Evolutionary conservation across 805 yeast genomes (phyloP), one percentile per base, ranked within the genome.

Genomic region (Wilhelminamyces savonicus): DNA sequence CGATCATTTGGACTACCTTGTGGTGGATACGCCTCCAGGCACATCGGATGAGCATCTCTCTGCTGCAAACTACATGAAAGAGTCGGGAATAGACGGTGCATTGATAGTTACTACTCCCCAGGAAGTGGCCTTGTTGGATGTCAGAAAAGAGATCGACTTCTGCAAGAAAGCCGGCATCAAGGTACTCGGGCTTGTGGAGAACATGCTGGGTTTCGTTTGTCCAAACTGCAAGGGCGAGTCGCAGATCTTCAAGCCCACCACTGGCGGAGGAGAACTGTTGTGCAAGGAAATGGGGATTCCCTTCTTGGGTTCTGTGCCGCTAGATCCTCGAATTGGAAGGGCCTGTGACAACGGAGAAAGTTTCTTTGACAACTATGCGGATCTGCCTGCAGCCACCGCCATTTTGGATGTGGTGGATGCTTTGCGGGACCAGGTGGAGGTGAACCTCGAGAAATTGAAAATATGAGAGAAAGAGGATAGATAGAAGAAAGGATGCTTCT

Each of bases 171-270:
- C 97, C 2, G 79, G 78, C 2, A 87, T 92, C 37, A 79, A 71
- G 36, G 72, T 92, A 3, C 55, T 92, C 25, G 99, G 99, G 0
- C 57, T 92, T 10, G 97, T 92, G 13, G 99, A 92, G 53, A 92
- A 92, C 54, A 92, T 92, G 99, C 76, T 95, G 7, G 99, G 98
- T 3, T 92, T 92, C 60, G 97, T 92, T 11, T 92, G 99, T 54
- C 98, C 98, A 4, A 76, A 69, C 48, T 92, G 99, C 58, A 75
- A 83, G 39, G 92, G 92, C 7, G 84, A 88, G 56, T 83, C 95
- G 0, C 76, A 79, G 47, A 88, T 92, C 4, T 92, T 92, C 59
- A 79, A 81, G 37, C 85, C 98, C 11, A 92, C 98, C 2, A 92
- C 98, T 0, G 98, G 98, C 11, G 99, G 99, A 13, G 99, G 97